These are phyloP conservation scores for Epichloe baconii DNA, from an alignment of 2,329 filamentous ascomycete genomes.

Conservation along the genomic window DNA sequence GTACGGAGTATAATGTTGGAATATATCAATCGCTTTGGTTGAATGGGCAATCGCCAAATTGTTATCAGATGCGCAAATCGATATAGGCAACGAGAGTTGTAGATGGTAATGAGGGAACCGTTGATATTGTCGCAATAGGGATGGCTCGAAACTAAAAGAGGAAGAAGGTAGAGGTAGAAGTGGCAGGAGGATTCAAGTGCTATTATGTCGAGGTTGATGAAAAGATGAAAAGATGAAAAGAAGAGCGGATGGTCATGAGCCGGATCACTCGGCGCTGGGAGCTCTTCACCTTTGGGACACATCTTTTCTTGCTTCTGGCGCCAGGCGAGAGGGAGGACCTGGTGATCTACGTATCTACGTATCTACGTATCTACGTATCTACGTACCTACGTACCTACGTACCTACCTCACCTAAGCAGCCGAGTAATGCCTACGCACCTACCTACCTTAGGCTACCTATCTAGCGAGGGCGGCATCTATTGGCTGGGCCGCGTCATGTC, in stretches of 20 bases:
- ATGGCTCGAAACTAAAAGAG: too few relatives aligned
- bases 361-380: not conserved
- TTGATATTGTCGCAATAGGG: not conserved
- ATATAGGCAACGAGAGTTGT: not conserved
- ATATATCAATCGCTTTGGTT: not conserved
- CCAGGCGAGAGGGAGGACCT: not conserved
- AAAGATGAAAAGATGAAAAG: not conserved
- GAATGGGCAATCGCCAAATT: not conserved
- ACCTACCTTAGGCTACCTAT: too few relatives aligned
- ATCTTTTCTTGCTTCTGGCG: not conserved
- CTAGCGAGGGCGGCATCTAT: not conserved
- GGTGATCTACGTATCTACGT: not conserved
- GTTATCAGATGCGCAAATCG: not conserved
- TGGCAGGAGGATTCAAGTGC: not conserved
- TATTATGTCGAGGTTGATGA: not conserved
- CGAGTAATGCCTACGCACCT: not conserved
- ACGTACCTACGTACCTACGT: not conserved
- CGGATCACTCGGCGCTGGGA: slow-evolving; percentile 2
- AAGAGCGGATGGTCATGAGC: not conserved
- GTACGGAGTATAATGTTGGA: too few relatives aligned
- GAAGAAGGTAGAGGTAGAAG: not conserved
- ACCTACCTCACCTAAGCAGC: too few relatives aligned
- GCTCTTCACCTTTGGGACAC: slow-evolving; percentile 1
- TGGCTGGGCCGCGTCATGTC: slow-evolving; percentile 8
- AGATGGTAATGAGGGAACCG: not conserved